Conservation (phyloP, 768 basidiomycete genomes). For the Mrakia gelida region DNA sequence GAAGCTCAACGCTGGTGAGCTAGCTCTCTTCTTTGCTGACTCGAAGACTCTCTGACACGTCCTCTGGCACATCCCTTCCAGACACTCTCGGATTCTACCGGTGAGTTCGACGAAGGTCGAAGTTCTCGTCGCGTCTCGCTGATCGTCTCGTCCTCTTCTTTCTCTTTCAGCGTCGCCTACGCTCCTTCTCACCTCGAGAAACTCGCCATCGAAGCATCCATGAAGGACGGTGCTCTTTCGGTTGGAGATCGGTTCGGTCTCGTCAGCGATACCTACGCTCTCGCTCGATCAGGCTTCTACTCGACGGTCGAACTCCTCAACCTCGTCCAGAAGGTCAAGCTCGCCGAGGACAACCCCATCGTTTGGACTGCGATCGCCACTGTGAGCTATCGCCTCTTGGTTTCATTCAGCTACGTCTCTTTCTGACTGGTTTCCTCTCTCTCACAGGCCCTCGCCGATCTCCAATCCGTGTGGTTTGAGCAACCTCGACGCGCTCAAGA, state of each 20-base stretch:
- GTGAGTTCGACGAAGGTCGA: neutral
- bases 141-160: neutral
- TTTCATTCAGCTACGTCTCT: neutral
- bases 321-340: constrained; percentile 60
- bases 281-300: constrained; percentile 74
- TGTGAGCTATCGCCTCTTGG: neutral
- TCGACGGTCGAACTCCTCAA: constrained; percentile 71
- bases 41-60: too few species aligned
- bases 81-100: neutral
- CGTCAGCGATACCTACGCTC: constrained; percentile 71
- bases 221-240: constrained; percentile 55
- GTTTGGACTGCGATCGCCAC: neutral
- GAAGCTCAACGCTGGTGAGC: constrained; percentile 79
- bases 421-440: too few species aligned
- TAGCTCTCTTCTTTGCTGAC: neutral
- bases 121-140: neutral
- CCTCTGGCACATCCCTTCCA: neutral
- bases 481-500: constrained; percentile 53
- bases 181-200: neutral
- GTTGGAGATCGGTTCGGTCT: constrained; percentile 84
- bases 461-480: constrained; percentile 80
- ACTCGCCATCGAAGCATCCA: neutral
- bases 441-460: constrained; percentile 50
- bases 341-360: neutral
- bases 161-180: neutral